A percentile compares a stretch with the other conserved stretches of the same genome.
Evolutionary conservation across 73 alveolate species (phyloP).

Genomic region (Paramecium caudatum): DNA sequence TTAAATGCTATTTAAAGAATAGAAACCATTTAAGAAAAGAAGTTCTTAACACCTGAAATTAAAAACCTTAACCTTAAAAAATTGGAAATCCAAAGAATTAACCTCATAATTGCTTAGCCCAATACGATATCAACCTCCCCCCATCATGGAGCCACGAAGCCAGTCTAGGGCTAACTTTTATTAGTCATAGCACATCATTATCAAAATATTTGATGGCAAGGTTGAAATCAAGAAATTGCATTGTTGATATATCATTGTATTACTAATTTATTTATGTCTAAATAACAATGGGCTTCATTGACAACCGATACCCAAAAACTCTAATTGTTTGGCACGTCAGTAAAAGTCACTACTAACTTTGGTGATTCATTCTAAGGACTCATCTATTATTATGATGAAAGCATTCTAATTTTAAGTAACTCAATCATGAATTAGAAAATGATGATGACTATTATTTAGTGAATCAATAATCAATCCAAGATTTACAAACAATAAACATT

Average conservation of each 20-base stretch:
- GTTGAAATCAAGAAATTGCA: no score
- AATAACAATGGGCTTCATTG: constrained; percentile 18
- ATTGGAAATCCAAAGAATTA: no score
- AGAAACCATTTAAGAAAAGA: no score
- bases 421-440: background rate
- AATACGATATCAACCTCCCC: no score
- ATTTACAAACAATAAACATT: background rate
- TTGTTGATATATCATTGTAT: constrained; percentile 1
- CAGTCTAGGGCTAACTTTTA: no score
- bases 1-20: no score
- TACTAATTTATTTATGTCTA: constrained; percentile 25
- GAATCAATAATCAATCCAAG: constrained; percentile 43
- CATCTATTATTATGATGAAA: constrained; percentile 53
- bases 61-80: no score
- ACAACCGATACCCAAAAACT: constrained; percentile 34
- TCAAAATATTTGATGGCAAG: no score
- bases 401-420: constrained; percentile 22
- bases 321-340: background rate
- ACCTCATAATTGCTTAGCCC: no score
- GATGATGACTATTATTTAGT: constrained; percentile 32
- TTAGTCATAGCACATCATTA: no score
- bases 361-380: constrained; percentile 48
- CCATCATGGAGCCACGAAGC: no score
- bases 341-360: constrained; percentile 8
- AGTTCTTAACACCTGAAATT: no score